These are phyloP conservation scores for Syzygium grande DNA, from an alignment of 345 rosid genomes.

Conservation along the genomic window DNA sequence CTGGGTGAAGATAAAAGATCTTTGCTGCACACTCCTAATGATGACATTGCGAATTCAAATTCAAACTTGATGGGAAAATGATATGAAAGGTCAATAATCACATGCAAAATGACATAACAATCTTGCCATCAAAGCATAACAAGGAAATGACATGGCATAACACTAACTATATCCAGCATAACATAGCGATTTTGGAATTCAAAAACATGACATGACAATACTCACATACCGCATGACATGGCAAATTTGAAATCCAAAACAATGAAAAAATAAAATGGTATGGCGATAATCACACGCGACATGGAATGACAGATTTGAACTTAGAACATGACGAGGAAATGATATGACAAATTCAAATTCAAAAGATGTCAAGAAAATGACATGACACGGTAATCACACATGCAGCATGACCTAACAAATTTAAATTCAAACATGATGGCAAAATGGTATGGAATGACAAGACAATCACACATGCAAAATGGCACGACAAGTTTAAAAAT, in stretches of 20 bases:
- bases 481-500: background rate
- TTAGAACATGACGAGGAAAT: too few relatives aligned
- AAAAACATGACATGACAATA: background rate
- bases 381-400: background rate
- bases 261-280: background rate
- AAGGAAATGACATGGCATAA: background rate
- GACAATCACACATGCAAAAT: background rate
- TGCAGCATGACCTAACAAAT: background rate
- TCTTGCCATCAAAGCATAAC: background rate
- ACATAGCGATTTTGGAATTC: too few relatives aligned
- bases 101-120: too few relatives aligned
- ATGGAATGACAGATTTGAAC: too few relatives aligned
- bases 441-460: background rate
- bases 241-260: background rate
- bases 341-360: background rate
- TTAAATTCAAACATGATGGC: background rate
- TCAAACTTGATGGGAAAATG: background rate
- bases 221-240: too few relatives aligned
- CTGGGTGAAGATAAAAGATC: too few relatives aligned
- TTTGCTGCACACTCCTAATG: too few relatives aligned
- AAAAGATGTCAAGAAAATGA: background rate
- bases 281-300: background rate
- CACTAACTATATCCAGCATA: too few relatives aligned
- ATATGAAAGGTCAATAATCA: background rate
- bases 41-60: background rate